Percentiles rank a stretch among this genome's conserved stretches.
phyloP scores from a whole-genome alignment of 768 basidiomycete species.

The Hypholoma sublateritium region DNA sequence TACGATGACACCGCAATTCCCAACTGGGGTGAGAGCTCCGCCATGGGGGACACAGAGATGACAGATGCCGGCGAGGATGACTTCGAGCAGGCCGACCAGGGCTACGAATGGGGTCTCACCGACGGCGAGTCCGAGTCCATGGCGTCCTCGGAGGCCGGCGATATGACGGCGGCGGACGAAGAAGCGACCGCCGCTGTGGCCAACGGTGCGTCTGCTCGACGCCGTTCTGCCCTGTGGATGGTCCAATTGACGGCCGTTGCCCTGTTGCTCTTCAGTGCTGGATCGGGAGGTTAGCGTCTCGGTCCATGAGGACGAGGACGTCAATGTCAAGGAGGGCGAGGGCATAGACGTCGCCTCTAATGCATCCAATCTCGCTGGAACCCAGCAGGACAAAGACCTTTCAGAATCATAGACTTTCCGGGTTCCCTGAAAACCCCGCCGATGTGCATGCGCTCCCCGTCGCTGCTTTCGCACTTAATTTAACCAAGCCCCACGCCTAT shows the following conservation, averaged over 20 bases:
- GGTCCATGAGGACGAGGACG: conserved; percentile 21
- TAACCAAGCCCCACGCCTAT: neutral
- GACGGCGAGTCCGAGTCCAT: conserved; percentile 38
- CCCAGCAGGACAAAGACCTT: neutral
- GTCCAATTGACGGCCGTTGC: conserved; percentile 17
- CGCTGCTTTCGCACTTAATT: neutral
- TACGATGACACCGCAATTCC: too few relatives aligned
- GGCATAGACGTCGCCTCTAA: conserved; percentile 6
- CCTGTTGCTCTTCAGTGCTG: conserved; percentile 20
- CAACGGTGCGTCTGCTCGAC: conserved; percentile 16
- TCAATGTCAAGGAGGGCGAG: conserved; percentile 15
- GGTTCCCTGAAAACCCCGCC: neutral
- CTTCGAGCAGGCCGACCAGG: conserved; percentile 19
- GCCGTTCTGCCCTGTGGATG: conserved; percentile 5
- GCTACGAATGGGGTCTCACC: conserved; percentile 40
- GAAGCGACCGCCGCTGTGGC: conserved; percentile 9
- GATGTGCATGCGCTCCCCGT: neutral
- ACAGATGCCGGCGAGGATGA: conserved; percentile 22
- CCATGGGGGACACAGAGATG: conserved; percentile 23
- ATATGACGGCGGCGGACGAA: conserved; percentile 15
- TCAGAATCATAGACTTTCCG: neutral
- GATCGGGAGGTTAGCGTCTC: conserved; percentile 22
- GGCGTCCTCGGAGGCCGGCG: conserved; percentile 24
- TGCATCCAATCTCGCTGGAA: neutral
- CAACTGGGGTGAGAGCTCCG: too few relatives aligned